Conservation (phyloP, 2,329 filamentous ascomycete species). For the Knufia fluminis region DNA sequence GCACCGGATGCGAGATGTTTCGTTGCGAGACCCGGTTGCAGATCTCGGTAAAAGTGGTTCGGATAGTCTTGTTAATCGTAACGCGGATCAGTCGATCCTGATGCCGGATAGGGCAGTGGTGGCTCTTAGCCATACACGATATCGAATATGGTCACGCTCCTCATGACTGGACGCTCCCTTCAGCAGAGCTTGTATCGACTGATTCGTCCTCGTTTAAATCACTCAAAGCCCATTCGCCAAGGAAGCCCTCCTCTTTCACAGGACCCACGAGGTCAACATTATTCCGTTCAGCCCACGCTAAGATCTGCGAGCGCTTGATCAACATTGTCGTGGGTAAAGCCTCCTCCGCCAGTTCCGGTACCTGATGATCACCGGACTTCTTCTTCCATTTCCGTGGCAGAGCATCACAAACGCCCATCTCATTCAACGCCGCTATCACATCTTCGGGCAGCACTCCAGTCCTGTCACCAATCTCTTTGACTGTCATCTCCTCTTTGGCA, state of each 20-base stretch:
- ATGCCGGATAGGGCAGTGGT: no score
- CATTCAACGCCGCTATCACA: slow-evolving; percentile 64
- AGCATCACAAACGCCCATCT: slow-evolving; percentile 62
- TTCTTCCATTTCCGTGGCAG: slow-evolving; percentile 37
- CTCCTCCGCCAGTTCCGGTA: slow-evolving; percentile 21
- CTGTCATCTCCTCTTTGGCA: slow-evolving; percentile 45
- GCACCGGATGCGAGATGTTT: no score
- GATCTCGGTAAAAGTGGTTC: no score
- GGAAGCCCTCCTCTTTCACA: slow-evolving; percentile 67
- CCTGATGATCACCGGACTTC: slow-evolving; percentile 28
- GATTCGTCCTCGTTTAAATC: slow-evolving; percentile 15
- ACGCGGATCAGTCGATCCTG: no score
- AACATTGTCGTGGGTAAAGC: slow-evolving; percentile 30
- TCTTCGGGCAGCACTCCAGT: slow-evolving; percentile 84
- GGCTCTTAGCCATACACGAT: no score
- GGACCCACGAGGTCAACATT: slow-evolving; percentile 54
- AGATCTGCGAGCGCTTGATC: slow-evolving; percentile 51
- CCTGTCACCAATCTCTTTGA: slow-evolving; percentile 62
- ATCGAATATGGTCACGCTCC: background rate
- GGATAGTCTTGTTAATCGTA: no score
- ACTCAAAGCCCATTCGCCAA: slow-evolving; percentile 51
- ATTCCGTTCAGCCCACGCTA: slow-evolving; percentile 57
- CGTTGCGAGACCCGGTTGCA: no score
- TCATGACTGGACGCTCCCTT: background rate
- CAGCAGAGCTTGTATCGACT: background rate